Evolutionary conservation across 208 protist species (phyloP), one percentile per base, ranked within the genome.

Genomic region (Crithidia bombi): DNA sequence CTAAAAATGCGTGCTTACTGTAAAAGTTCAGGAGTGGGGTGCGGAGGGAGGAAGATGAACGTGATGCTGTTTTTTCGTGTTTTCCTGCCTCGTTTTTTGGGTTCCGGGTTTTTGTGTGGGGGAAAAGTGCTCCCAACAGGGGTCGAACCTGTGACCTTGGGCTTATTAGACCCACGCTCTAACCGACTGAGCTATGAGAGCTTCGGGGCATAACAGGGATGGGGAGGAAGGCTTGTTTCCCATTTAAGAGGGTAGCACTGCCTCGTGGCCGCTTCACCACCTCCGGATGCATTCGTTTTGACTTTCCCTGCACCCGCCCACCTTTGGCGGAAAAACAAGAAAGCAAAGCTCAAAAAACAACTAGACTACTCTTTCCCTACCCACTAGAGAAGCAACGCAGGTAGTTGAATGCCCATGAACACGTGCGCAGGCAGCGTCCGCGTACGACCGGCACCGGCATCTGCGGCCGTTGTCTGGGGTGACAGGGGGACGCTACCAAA

Each of bases 101-200:
- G 3, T 64, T 35, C 14, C 14, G 41, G 15, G 57, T 14, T 15
- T 43, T 19, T 25, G 41, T 17, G 14, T 23, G n/a, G 25, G 7
- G 33, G 36, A 58, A 74, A 74, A 74, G 69, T 74, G 69, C 69
- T 74, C 69, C 69, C 69, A 74, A 74, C 69, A 74, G 69, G 69
- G 69, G 69, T 74, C 69, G 69, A 74, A 74, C 69, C 69, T 74
- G 69, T 74, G 69, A 74, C 69, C 69, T 74, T 74, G 69, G 57
- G 69, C 69, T 74, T 74, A 74, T 74, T 74, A 66, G 69, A 74
- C 69, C 69, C 69, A 74, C 69, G 69, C 69, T 66, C 69, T 66
- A 73, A 73, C 67, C 47, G 46, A 73, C 58, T 73, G 59, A 65
- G 59, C 56, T 73, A 73, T 65, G 56, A 66, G 59, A 73, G 59